Percentiles rank a stretch among this genome's conserved stretches.
Evolutionary conservation across 495 filamentous ascomycete species (phyloP).

Genomic region (Cenococcum geophilum): DNA sequence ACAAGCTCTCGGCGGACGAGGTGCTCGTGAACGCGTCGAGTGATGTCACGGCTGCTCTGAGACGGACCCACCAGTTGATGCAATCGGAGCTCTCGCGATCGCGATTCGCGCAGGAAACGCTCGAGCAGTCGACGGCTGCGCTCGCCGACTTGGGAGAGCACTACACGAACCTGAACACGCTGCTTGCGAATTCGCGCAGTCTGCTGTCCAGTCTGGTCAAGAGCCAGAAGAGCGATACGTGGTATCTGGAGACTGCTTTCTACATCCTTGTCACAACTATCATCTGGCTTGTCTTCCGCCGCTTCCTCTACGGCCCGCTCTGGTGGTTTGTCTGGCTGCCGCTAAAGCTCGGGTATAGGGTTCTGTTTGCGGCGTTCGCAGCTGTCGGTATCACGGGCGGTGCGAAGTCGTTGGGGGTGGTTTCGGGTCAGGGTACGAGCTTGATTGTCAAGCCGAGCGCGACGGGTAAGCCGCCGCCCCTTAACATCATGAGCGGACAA

Average conservation of each 20-base stretch:
- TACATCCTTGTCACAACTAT: slow-evolving; percentile 72
- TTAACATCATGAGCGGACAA: slow-evolving; percentile 22
- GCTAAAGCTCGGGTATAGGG: slow-evolving; percentile 45
- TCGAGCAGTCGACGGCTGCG: slow-evolving; percentile 73
- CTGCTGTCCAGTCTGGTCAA: slow-evolving; percentile 73
- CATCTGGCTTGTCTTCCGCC: slow-evolving; percentile 75
- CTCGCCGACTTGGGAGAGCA: slow-evolving; percentile 69
- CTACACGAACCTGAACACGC: slow-evolving; percentile 69
- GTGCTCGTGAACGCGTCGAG: slow-evolving; percentile 63
- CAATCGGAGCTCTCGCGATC: slow-evolving; percentile 73
- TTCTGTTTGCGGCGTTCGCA: slow-evolving; percentile 12
- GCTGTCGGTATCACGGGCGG: slow-evolving; percentile 5
- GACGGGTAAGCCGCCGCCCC: slow-evolving; percentile 34
- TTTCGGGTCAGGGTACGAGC: slow-evolving; percentile 23
- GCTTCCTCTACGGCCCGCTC: slow-evolving; percentile 79
- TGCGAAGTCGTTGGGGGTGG: slow-evolving; percentile 18
- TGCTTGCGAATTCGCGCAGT: slow-evolving; percentile 64
- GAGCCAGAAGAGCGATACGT: slow-evolving; percentile 90
- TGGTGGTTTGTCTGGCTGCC: slow-evolving; percentile 87
- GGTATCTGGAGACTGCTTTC: slow-evolving; percentile 88
- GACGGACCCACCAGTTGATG: slow-evolving; percentile 80
- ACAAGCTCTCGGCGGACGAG: slow-evolving; percentile 56
- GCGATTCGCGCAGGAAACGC: slow-evolving; percentile 79
- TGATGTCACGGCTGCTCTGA: slow-evolving; percentile 78
- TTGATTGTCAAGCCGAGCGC: slow-evolving; percentile 43